Evolutionary conservation across 805 yeast species (phyloP), one percentile per base, ranked within the genome.

Genomic region (Saccharomycopsis sp.): DNA sequence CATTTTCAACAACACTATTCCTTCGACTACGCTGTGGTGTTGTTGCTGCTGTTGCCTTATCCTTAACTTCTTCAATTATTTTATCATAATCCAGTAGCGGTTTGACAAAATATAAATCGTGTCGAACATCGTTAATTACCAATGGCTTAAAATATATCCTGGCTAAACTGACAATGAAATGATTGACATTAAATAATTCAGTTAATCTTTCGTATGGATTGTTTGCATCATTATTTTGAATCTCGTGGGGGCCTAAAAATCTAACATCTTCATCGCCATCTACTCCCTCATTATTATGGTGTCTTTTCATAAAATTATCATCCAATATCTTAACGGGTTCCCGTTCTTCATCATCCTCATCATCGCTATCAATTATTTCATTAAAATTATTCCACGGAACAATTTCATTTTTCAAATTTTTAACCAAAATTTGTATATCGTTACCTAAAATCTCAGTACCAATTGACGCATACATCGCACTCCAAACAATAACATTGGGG

Each of bases 101-200:
- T 34, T 59, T 54, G 57, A 54, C 44, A 69, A 53, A 45, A 58
- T 63, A 57, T 63, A 70, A 44, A 71, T 74, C 75, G 58, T 87
- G 93, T 56, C 81, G 82, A 56, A 86, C 70, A 57, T 87, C 96
- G 52, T 85, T 82, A 29, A 85, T 79, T 35, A 93, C 74, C 45
- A 90, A 67, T 1, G 97, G 97, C 0, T 96, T 96, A 54, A 90
- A 67, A 56, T 90, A 93, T 0, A 97, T 97, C 51, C 97, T 72
- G 6, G 97, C 96, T 52, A 90, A 69, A 17, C 96, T 85, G 1
- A 89, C 89, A 24, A 93, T 71, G 57, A 87, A 90, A 61, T 89
- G 94, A 62, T 93, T 93, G 20, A 93, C 97, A 56, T 93, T 93
- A 67, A 90, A 93, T 47, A 90, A 70, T 60, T 93, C 97, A 0